Evolutionary conservation across 495 filamentous ascomycete species (phyloP).

Genomic region (Cladorrhinum samala): DNA sequence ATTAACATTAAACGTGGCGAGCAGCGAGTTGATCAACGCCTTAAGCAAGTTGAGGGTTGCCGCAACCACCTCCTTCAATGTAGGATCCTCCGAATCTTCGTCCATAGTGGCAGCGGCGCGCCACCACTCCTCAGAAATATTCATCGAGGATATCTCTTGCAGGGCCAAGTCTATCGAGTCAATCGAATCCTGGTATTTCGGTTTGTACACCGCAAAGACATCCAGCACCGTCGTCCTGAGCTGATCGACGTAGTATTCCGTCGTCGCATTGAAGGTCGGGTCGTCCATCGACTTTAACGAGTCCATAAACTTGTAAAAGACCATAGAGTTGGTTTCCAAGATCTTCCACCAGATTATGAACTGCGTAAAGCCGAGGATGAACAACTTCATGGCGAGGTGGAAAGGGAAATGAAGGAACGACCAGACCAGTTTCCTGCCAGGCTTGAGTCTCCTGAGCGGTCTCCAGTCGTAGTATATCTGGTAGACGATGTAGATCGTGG

Average conservation of each 20-base stretch:
- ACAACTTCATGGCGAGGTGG: conserved; percentile 3
- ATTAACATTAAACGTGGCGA: conserved; percentile 23
- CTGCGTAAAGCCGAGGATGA: conserved; percentile 1
- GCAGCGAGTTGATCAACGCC: conserved; percentile 17
- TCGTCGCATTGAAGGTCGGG: conserved; percentile 1
- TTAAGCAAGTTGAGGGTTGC: neutral
- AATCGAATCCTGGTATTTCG: conserved; percentile 11
- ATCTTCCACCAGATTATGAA: conserved; percentile 4
- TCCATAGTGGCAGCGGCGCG: neutral
- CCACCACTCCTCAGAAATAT: conserved; percentile 16
- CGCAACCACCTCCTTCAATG: neutral
- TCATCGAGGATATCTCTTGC: conserved; percentile 18
- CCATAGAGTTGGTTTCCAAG: conserved; percentile 7
- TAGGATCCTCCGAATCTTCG: neutral
- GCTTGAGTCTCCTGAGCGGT: neutral
- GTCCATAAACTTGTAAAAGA: neutral
- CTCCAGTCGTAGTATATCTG: conserved; percentile 11
- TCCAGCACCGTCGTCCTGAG: conserved; percentile 13
- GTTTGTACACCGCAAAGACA: conserved; percentile 23
- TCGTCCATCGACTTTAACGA: neutral
- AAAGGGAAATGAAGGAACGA: conserved; percentile 9
- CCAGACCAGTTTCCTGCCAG: neutral
- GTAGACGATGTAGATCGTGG: conserved; percentile 5
- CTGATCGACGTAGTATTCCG: neutral
- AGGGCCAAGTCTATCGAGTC: conserved; percentile 18